phyloP scores from a whole-genome alignment of 2,329 filamentous ascomycete species.

The Diaporthe capsici region DNA sequence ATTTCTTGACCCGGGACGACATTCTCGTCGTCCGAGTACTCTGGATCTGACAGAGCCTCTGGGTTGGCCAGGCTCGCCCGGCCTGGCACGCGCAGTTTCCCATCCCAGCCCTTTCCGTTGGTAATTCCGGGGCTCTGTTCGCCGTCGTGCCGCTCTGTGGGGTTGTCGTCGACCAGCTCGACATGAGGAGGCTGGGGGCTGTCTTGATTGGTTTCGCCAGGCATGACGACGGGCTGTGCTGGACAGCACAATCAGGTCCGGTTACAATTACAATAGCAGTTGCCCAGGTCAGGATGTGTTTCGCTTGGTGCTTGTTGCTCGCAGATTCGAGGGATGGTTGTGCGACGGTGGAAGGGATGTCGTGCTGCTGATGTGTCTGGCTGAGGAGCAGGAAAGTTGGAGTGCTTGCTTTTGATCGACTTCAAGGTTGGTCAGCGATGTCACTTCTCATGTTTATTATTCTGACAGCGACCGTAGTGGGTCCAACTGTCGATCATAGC shows the following conservation, averaged over 20 bases:
- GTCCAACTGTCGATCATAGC: constrained; percentile 25
- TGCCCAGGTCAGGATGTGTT: not conserved
- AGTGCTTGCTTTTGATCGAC: constrained; percentile 7
- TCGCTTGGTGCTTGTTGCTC: not conserved
- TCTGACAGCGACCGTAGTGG: constrained; percentile 16
- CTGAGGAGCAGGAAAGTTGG: not conserved
- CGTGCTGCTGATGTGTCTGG: not conserved
- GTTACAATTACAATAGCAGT: not conserved
- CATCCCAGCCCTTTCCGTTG: constrained; percentile 84
- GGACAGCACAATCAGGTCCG: constrained; percentile 1
- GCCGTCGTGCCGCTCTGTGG: constrained; percentile 55
- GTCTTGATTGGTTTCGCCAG: constrained; percentile 52
- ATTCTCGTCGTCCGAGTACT: constrained; percentile 82
- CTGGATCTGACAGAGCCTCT: constrained; percentile 85
- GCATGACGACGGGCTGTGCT: constrained; percentile 52
- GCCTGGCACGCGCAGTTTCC: constrained; percentile 82
- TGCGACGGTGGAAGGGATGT: not conserved
- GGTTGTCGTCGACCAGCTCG: constrained; percentile 62
- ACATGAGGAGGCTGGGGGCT: constrained; percentile 59
- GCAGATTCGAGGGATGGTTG: not conserved
- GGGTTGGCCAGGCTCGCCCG: constrained; percentile 80
- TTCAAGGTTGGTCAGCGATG: constrained; percentile 25
- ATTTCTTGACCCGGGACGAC: constrained; percentile 81
- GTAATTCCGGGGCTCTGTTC: constrained; percentile 63
- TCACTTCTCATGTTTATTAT: constrained; percentile 21